These are phyloP conservation scores for Pseudoperonospora humuli DNA, from an alignment of 352 stramenopile genomes.

Conservation along the genomic window DNA sequence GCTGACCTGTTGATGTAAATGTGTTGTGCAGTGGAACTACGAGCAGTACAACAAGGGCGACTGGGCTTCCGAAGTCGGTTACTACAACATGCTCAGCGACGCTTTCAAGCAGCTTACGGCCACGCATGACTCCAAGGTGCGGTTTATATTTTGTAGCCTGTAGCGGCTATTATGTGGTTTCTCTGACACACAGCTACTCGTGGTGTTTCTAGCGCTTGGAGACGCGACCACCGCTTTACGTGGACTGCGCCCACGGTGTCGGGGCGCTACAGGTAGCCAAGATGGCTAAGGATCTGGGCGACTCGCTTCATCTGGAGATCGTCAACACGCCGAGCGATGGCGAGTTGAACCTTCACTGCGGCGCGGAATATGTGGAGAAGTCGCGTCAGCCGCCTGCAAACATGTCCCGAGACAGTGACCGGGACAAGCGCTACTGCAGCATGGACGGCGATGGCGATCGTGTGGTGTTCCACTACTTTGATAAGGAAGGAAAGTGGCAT, in stretches of 20 bases:
- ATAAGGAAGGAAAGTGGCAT: conserved; percentile 60
- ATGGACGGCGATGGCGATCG: conserved; percentile 98
- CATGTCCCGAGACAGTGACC: conserved; percentile 53
- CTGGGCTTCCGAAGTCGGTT: conserved; percentile 88
- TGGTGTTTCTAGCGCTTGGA: conserved; percentile 49
- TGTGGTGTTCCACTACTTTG: conserved; percentile 95
- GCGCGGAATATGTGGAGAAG: conserved; percentile 97
- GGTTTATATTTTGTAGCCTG: background rate
- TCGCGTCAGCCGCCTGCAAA: conserved; percentile 68
- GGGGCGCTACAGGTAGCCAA: conserved; percentile 77
- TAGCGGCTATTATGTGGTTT: too few species aligned
- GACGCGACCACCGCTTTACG: conserved; percentile 71
- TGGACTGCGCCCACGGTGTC: conserved; percentile 92
- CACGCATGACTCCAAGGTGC: conserved; percentile 62
- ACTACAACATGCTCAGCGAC: conserved; percentile 92
- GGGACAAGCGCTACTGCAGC: conserved; percentile 84
- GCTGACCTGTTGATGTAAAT: background rate
- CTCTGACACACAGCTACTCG: background rate
- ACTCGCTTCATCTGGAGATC: conserved; percentile 78
- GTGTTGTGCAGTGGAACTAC: conserved; percentile 65
- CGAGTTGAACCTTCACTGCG: conserved; percentile 94
- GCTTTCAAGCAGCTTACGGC: conserved; percentile 89
- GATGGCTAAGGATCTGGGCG: conserved; percentile 67
- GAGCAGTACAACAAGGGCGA: conserved; percentile 85
- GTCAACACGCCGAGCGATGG: conserved; percentile 74